phyloP scores from a whole-genome alignment of 2,329 filamentous ascomycete genomes.

The Ceratocystis lukuohia region DNA sequence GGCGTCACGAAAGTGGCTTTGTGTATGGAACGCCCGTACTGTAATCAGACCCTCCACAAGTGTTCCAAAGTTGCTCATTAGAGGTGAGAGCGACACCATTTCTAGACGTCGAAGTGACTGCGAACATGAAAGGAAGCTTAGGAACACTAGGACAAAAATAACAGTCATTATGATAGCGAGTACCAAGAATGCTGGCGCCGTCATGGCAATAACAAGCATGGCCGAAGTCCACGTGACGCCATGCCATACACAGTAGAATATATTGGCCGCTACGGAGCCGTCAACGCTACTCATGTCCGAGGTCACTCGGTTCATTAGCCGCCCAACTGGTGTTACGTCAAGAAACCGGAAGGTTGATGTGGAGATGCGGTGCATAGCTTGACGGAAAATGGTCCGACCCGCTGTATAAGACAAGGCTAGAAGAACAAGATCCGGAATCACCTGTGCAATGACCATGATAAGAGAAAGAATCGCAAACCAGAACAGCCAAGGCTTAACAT shows the following conservation, averaged over 20 bases:
- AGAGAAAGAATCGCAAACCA: slow-evolving; percentile 55
- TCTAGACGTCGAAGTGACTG: slow-evolving; percentile 73
- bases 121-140: slow-evolving; percentile 66
- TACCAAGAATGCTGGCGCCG: slow-evolving; percentile 62
- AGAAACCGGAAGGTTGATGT: slow-evolving; percentile 80
- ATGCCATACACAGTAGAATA: slow-evolving; percentile 58
- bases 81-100: slow-evolving; percentile 75
- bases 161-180: slow-evolving; percentile 56
- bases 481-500: slow-evolving; percentile 62
- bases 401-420: slow-evolving; percentile 69
- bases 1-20: slow-evolving; percentile 63
- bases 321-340: slow-evolving; percentile 76
- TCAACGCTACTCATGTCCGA: slow-evolving; percentile 84
- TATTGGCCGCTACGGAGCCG: slow-evolving; percentile 63
- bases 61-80: slow-evolving; percentile 87
- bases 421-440: slow-evolving; percentile 52
- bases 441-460: slow-evolving; percentile 44
- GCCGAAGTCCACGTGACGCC: slow-evolving; percentile 58
- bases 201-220: slow-evolving; percentile 62
- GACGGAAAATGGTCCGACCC: slow-evolving; percentile 59
- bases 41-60: slow-evolving; percentile 76
- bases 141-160: slow-evolving; percentile 60
- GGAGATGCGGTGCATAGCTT: slow-evolving; percentile 60
- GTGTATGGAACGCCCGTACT: slow-evolving; percentile 68
- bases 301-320: slow-evolving; percentile 83